These are phyloP conservation scores for Stagonosporopsis cucurbitacearum DNA, from an alignment of 2,329 filamentous ascomycete species.

Conservation along the genomic window DNA sequence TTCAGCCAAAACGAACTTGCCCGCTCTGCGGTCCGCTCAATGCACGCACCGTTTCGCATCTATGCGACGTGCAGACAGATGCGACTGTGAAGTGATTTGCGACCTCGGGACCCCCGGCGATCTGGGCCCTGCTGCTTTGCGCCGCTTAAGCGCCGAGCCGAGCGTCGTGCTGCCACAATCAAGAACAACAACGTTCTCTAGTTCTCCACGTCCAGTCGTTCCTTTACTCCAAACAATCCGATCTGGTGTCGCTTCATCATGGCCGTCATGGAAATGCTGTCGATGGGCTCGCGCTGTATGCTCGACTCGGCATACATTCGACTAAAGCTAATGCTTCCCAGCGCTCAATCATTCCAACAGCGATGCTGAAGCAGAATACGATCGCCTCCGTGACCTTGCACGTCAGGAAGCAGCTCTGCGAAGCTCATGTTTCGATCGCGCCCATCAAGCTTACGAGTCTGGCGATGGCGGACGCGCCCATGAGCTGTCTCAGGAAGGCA, in stretches of 20 bases:
- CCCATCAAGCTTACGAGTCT: conserved; percentile 76
- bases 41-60: neutral
- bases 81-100: conserved; percentile 1
- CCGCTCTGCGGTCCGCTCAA: neutral
- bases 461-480: conserved; percentile 88
- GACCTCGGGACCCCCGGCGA: conserved; percentile 14
- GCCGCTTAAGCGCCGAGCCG: conserved; percentile 17
- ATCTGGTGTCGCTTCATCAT: conserved; percentile 28
- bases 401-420: conserved; percentile 81
- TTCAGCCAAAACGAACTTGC: conserved; percentile 4
- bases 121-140: conserved; percentile 18
- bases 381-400: conserved; percentile 84
- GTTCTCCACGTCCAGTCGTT: conserved; percentile 1
- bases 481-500: conserved; percentile 82
- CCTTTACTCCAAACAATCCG: conserved; percentile 1
- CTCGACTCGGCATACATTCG: conserved; percentile 2
- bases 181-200: conserved; percentile 24
- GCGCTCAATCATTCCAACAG: conserved; percentile 45
- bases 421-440: conserved; percentile 72
- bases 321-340: conserved; percentile 21
- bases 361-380: conserved; percentile 79
- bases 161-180: conserved; percentile 10
- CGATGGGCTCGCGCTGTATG: conserved; percentile 47
- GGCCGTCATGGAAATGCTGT: conserved; percentile 43
- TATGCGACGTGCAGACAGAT: conserved; percentile 2